Base-by-base conservation (phyloP, 192 early-diverging fungal species). In the Jimgerdemannia flammicorona region DNA sequence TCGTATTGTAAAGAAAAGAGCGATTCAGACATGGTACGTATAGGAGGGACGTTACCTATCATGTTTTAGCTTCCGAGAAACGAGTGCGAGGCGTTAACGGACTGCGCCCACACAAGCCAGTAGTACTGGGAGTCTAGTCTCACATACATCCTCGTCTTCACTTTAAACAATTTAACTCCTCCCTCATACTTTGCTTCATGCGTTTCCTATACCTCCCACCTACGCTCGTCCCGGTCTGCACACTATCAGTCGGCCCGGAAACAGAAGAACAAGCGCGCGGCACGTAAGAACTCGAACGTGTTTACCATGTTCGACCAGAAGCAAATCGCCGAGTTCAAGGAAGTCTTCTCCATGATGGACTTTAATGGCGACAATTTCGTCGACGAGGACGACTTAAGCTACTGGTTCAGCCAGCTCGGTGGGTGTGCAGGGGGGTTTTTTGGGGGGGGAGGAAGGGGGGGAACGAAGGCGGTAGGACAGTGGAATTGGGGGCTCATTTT, bases 281-380 rank as follows among this genome's bases (percentile, higher is more conserved):
- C 89, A 63, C 91, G 97, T 69, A 95, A 97, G 75, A 97, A 96
- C 88, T 96, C 95, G 43, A 99, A 97, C 75, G 96, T 97, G 19
- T 99, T 99, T 86, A 95, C 94, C 64, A 96, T 98, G 87, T 99
- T 99, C 87, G 95, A 97, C 81, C 94, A 95, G 72, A 87, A 93
- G 72, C 96, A 98, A 80, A 97, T 99, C 70, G 92, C 91, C 63
- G 95, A 98, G 78, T 96, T 98, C 86, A 97, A 97, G 77, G 96
- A 99, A 79, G 95, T 95, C 44, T 99, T 99, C 84, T 92, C 90
- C 19, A 93, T 98, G 75, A 95, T 98, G 78, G 97, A 98, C 80
- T 92, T 96, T 83, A 94, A 98, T 78, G 87, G 86, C 3, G 96
- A 99, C 84, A 95, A 92, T 11, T 93, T 96, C 72, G 85, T 99